Percentiles rank a stretch among this genome's conserved stretches.
phyloP scores from a whole-genome alignment of 202 grass and related monocot species.

The Zoysia matrella region DNA sequence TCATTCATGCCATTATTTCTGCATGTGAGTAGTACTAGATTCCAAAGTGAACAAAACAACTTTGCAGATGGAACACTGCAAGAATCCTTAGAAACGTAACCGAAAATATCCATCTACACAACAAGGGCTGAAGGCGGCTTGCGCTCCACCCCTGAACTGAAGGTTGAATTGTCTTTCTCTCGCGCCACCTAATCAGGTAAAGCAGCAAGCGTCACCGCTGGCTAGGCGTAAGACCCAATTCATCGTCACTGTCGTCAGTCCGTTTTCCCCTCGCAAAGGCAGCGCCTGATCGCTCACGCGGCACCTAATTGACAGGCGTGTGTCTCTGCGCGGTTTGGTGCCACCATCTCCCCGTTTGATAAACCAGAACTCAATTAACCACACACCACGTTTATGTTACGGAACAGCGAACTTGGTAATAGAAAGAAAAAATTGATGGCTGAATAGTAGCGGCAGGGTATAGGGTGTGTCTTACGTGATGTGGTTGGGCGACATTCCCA shows the following conservation, averaged over 20 bases:
- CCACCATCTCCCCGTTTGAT: background rate
- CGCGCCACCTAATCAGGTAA: constrained; percentile 37
- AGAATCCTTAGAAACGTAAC: too few relatives aligned
- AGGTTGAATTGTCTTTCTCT: constrained; percentile 28
- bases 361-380: background rate
- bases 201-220: background rate
- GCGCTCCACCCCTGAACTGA: constrained; percentile 4
- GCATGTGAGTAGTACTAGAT: too few relatives aligned
- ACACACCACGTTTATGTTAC: too few relatives aligned
- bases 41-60: too few relatives aligned
- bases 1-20: too few relatives aligned
- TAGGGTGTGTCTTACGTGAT: constrained; percentile 56
- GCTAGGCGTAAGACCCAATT: constrained; percentile 20
- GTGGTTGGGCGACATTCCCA: constrained; percentile 96
- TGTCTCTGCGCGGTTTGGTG: background rate
- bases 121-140: background rate
- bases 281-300: constrained; percentile 1
- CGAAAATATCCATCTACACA: too few relatives aligned
- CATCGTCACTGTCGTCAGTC: background rate
- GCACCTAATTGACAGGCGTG: constrained; percentile 24
- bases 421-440: background rate
- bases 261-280: constrained; percentile 24
- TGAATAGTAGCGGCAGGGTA: background rate
- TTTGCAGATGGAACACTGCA: too few relatives aligned
- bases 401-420: background rate